Conservation (phyloP, 2,329 filamentous ascomycete species). For the Clarireedia hainanense region DNA sequence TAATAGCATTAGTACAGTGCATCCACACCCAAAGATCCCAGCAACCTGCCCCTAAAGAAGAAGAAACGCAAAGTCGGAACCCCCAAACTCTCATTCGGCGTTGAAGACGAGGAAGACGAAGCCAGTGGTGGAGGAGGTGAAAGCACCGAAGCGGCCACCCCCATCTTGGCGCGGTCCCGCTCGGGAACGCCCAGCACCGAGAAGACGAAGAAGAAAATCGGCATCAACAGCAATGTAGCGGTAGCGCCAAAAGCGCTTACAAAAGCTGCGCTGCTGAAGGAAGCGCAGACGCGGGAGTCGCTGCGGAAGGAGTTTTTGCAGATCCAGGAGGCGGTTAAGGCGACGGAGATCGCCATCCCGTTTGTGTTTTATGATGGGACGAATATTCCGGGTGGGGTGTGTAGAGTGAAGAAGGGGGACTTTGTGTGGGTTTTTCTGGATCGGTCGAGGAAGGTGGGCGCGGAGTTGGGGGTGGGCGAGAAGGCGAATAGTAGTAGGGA, state of each 20-base stretch:
- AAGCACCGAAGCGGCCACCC: constrained; percentile 32
- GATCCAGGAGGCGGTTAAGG: constrained; percentile 80
- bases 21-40: constrained; percentile 35
- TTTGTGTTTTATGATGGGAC: constrained; percentile 98
- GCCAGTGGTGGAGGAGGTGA: constrained; percentile 17
- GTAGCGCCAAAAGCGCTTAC: constrained; percentile 68
- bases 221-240: constrained; percentile 52
- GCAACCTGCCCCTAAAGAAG: constrained; percentile 29
- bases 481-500: constrained; percentile 56
- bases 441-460: constrained; percentile 81
- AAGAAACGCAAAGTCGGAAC: constrained; percentile 40
- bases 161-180: constrained; percentile 27
- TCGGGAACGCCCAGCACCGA: constrained; percentile 22
- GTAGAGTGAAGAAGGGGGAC: constrained; percentile 88
- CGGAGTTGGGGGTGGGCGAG: constrained; percentile 67
- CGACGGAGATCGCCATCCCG: constrained; percentile 80
- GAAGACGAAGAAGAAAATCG: constrained; percentile 40
- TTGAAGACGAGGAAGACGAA: constrained; percentile 38
- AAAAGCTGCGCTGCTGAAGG: constrained; percentile 68
- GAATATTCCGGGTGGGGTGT: constrained; percentile 75
- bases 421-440: constrained; percentile 90
- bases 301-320: constrained; percentile 72
- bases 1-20: constrained; percentile 29
- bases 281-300: constrained; percentile 67
- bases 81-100: constrained; percentile 55